Evolutionary conservation across 257 asterid genomes (phyloP), one percentile per base, ranked within the genome.

Genomic region (Nicotiana tabacum): DNA sequence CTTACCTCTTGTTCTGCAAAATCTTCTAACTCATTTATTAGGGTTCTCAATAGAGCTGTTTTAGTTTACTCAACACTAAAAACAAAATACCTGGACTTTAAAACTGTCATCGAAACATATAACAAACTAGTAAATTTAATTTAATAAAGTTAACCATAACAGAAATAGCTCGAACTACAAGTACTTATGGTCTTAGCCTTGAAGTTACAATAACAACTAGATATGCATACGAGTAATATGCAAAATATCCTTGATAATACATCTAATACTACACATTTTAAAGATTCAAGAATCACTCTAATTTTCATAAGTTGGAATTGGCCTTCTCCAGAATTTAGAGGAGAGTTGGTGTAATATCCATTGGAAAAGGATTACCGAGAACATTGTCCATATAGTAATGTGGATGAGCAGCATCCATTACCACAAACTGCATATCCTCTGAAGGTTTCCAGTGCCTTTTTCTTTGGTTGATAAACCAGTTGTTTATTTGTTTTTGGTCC

Each of bases 371-470:
- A 66, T 90, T 89, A 35, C 94, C 97, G 27, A 92, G 64, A 48
- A 92, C 94, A 37, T 85, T 90, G 81, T 93, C 97, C 94, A 94
- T 88, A 87, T 91, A 94, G 81, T 91, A 92, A 81, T 89, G 94
- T 29, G 90, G 92, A 56, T 91, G 92, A 3, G 91, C 72, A 6
- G 97, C 96, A 80, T 96, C 99, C 99, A 96, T 94, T 82, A 93
- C 98, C 65, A 96, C 97, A 61, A 96, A 92, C 85, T 94, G 99
- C 97, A 94, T 90, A 17, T 96, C 99, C 83, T 96, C 99, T 0
- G 99, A 92, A 0, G 99, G 99, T 81, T 96, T 96, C 99, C 99
- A 96, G 77, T 96, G 99, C 81, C 99, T 82, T 70, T 96, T 96
- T 82, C 99, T 88, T 82, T 95, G 99, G 87, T 95, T 95, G 65